Percentiles rank a stretch among this genome's conserved stretches.
These are phyloP conservation scores for Lumnitzera littorea DNA, from an alignment of 345 rosid species.

Conservation along the genomic window DNA sequence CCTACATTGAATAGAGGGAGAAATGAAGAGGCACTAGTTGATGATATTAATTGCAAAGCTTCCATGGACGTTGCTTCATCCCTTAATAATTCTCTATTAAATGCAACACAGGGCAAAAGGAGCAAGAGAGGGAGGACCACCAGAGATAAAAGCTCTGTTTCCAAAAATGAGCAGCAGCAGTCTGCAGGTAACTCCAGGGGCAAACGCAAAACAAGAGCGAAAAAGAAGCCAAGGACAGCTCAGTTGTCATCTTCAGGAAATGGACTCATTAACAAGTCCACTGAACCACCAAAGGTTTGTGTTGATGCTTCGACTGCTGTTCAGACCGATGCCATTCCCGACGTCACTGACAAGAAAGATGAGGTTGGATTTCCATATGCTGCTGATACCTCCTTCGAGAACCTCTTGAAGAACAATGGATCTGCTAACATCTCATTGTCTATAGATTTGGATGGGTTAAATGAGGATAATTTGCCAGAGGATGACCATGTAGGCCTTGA, in stretches of 20 bases:
- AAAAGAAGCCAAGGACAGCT: conserved; percentile 47
- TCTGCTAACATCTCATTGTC: conserved; percentile 16
- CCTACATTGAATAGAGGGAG: background rate
- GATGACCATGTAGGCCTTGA: conserved; percentile 33
- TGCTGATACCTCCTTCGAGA: conserved; percentile 10
- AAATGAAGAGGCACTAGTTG: too few relatives aligned
- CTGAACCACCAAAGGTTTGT: conserved; percentile 17
- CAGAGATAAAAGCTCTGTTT: conserved; percentile 16
- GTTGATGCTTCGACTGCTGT: conserved; percentile 9
- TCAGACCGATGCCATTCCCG: conserved; percentile 3
- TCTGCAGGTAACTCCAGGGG: conserved; percentile 22
- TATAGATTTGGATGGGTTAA: conserved; percentile 31
- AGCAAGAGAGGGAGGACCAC: conserved; percentile 48
- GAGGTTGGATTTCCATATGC: conserved; percentile 17
- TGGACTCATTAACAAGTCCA: conserved; percentile 22
- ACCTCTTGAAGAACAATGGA: conserved; percentile 19
- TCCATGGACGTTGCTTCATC: conserved; percentile 23
- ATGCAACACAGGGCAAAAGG: conserved; percentile 54
- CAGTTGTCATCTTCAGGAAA: conserved; percentile 34
- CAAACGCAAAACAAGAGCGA: conserved; percentile 44
- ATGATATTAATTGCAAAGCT: conserved; percentile 27
- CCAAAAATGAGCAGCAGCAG: conserved; percentile 34
- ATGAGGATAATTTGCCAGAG: conserved; percentile 44
- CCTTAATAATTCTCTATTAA: conserved; percentile 18
- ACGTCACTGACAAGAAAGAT: conserved; percentile 20